Evolutionary conservation across 2,329 filamentous ascomycete species (phyloP).

Genomic region (Epichloe sibirici): DNA sequence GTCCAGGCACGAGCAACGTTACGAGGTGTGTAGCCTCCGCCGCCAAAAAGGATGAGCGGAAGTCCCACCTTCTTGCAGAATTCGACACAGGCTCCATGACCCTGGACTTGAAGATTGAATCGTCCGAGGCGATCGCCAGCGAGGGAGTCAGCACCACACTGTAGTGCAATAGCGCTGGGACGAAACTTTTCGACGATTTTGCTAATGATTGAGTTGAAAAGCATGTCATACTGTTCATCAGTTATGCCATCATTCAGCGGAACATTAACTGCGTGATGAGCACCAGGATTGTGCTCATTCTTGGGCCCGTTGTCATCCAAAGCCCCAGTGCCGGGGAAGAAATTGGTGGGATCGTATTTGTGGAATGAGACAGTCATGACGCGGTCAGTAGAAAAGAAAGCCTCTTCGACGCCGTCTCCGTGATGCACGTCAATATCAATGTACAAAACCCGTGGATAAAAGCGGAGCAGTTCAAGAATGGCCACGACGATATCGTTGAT

Average conservation of each 20-base stretch:
- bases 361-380: conserved; percentile 94
- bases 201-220: conserved; percentile 74
- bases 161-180: conserved; percentile 84
- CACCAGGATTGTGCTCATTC: conserved; percentile 73
- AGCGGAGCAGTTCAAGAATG: conserved; percentile 74
- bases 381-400: conserved; percentile 78
- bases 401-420: conserved; percentile 82
- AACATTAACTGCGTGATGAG: conserved; percentile 83
- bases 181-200: conserved; percentile 70
- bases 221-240: conserved; percentile 73
- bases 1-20: conserved; percentile 97
- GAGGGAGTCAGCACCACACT: conserved; percentile 90
- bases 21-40: conserved; percentile 89
- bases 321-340: conserved; percentile 86
- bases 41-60: conserved; percentile 82
- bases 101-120: conserved; percentile 94
- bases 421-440: conserved; percentile 92
- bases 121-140: conserved; percentile 86
- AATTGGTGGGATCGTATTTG: conserved; percentile 75
- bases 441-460: conserved; percentile 78
- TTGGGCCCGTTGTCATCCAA: conserved; percentile 75
- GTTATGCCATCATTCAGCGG: conserved; percentile 85
- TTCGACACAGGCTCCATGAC: conserved; percentile 81
- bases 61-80: conserved; percentile 73
- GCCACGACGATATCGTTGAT: conserved; percentile 97